Percentiles rank a stretch among this genome's conserved stretches.
These are phyloP conservation scores for Aphanocladium album DNA, from an alignment of 2,329 filamentous ascomycete genomes.

Conservation along the genomic window DNA sequence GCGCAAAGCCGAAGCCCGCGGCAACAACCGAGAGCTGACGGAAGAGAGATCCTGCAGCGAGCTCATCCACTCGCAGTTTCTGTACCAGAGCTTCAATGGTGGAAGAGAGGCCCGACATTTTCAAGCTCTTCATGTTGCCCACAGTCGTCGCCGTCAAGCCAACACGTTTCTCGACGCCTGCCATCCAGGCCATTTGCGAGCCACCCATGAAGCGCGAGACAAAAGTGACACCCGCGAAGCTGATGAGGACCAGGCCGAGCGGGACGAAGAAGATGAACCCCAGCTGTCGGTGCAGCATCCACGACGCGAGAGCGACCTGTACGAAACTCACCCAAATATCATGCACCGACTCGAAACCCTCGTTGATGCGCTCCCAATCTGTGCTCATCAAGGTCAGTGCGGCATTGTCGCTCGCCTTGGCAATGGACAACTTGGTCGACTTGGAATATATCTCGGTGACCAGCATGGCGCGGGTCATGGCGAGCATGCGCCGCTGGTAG, in stretches of 20 bases:
- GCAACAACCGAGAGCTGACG: slow-evolving; percentile 14
- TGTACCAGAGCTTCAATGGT: slow-evolving; percentile 23
- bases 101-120: slow-evolving; percentile 34
- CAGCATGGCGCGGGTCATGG: slow-evolving; percentile 30
- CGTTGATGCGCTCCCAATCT: slow-evolving; percentile 27
- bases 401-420: slow-evolving; percentile 24
- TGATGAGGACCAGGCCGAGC: slow-evolving; percentile 19
- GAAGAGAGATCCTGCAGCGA: slow-evolving; percentile 16
- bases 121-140: slow-evolving; percentile 40
- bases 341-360: slow-evolving; percentile 20
- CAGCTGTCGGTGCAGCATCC: slow-evolving; percentile 26
- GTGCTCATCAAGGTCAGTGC: slow-evolving; percentile 30
- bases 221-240: slow-evolving; percentile 13
- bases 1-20: slow-evolving; percentile 23
- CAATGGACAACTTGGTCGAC: slow-evolving; percentile 27
- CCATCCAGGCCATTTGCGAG: slow-evolving; percentile 30
- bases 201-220: slow-evolving; percentile 21
- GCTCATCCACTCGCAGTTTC: slow-evolving; percentile 18
- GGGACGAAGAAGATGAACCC: slow-evolving; percentile 23
- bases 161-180: slow-evolving; percentile 38
- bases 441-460: slow-evolving; percentile 30
- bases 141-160: slow-evolving; percentile 36
- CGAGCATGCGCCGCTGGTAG: slow-evolving; percentile 28
- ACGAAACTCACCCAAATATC: slow-evolving; percentile 25
- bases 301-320: slow-evolving; percentile 25